A percentile compares a stretch with the other conserved stretches of the same genome.
Conservation (phyloP, 2,329 filamentous ascomycete species). For the Dactylella cylindrospora region DNA sequence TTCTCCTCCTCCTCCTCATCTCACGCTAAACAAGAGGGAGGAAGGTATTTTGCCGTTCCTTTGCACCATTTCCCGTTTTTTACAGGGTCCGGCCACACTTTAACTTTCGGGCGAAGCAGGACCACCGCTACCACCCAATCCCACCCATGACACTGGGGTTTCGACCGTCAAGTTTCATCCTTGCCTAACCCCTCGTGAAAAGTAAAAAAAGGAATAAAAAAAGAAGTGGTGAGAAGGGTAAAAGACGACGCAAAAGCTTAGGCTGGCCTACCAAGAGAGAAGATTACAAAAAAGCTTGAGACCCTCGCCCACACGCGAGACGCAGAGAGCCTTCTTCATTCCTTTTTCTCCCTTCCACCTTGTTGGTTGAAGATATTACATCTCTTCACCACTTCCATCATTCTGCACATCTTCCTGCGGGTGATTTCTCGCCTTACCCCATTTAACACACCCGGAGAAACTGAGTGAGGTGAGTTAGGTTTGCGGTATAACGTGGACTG, state of each 20-base stretch:
- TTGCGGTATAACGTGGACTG: slow-evolving; percentile 40
- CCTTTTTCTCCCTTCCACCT: slow-evolving; percentile 39
- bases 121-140: slow-evolving; percentile 35
- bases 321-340: slow-evolving; percentile 39
- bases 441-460: slow-evolving; percentile 22
- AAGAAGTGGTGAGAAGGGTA: slow-evolving; percentile 40
- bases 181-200: slow-evolving; percentile 40
- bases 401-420: slow-evolving; percentile 27
- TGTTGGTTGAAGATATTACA: slow-evolving; percentile 18
- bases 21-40: slow-evolving; percentile 32
- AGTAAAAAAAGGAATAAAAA: slow-evolving; percentile 30
- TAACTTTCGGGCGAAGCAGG: slow-evolving; percentile 40
- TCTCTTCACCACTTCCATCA: slow-evolving; percentile 36
- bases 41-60: slow-evolving; percentile 44
- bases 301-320: slow-evolving; percentile 41
- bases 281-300: slow-evolving; percentile 43
- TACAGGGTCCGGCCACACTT: slow-evolving; percentile 42
- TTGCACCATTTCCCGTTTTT: slow-evolving; percentile 33
- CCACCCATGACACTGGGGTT: slow-evolving; percentile 43
- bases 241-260: slow-evolving; percentile 35
- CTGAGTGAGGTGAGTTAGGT: slow-evolving; percentile 2
- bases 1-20: slow-evolving; percentile 16
- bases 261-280: slow-evolving; percentile 34
- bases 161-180: slow-evolving; percentile 43
- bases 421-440: slow-evolving; percentile 26